A percentile compares a stretch with the other conserved stretches of the same genome.
These are phyloP conservation scores for Gentiana straminea DNA, from an alignment of 257 asterid species.

Conservation along the genomic window DNA sequence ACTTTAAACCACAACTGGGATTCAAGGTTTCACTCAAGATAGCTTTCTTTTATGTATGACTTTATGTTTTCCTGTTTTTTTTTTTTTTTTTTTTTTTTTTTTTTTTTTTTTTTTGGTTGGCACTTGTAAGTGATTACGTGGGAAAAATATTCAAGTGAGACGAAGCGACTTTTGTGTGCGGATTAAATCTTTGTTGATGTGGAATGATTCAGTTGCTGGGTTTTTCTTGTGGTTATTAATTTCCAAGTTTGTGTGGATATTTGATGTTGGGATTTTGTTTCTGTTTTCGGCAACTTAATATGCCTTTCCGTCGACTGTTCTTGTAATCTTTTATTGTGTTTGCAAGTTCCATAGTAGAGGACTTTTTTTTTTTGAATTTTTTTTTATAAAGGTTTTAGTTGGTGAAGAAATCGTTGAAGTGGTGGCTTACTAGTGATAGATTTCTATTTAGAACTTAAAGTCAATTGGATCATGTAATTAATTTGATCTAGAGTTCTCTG, in stretches of 20 bases:
- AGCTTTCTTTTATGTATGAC: conserved; percentile 4
- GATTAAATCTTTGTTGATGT: conserved; percentile 8
- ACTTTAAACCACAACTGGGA: conserved; percentile 9
- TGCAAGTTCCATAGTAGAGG: background rate
- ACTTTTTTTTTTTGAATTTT: too few relatives aligned
- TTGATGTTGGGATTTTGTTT: background rate
- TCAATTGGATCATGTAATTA: too few relatives aligned
- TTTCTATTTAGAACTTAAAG: background rate
- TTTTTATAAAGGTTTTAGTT: background rate
- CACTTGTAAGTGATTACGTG: conserved; percentile 6
- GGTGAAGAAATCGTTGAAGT: background rate
- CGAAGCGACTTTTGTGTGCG: background rate
- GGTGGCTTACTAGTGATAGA: background rate
- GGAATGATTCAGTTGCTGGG: background rate
- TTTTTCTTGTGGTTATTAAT: background rate
- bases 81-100: conserved; percentile 12
- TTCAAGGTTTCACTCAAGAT: conserved; percentile 7
- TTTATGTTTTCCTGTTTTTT: conserved; percentile 8
- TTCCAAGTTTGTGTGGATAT: conserved; percentile 4
- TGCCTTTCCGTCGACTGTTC: background rate
- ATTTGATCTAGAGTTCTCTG: background rate
- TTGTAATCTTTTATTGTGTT: background rate
- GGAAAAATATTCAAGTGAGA: background rate
- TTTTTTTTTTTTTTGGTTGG: background rate
- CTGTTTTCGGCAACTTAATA: background rate